Evolutionary conservation across 23 red algal genomes (phyloP).

Genomic region (Chondrus crispus): DNA sequence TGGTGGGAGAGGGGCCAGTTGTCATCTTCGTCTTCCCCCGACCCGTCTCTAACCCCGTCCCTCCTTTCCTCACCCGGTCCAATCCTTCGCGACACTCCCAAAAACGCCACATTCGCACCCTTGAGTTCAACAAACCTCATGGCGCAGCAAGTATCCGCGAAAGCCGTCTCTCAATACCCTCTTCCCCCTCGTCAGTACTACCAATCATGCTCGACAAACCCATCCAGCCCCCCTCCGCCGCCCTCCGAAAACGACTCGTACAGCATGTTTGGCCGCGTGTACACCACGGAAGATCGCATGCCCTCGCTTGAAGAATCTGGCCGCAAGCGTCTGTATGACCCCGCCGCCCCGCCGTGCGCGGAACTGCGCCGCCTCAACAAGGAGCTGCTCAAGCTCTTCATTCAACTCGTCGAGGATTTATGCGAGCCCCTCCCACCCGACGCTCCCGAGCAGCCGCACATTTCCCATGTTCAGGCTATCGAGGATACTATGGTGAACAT

Average conservation of each 20-base stretch:
- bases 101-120: too few relatives aligned
- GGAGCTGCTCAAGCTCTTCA: constrained; percentile 31
- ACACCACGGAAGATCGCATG: constrained; percentile 24
- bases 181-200: constrained; percentile 57
- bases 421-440: constrained; percentile 34
- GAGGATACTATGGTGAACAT: constrained; percentile 53
- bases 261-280: constrained; percentile 47
- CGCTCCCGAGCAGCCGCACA: neutral
- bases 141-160: neutral
- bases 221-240: constrained; percentile 9
- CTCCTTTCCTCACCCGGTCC: too few relatives aligned
- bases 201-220: constrained; percentile 23
- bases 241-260: constrained; percentile 38
- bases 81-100: too few relatives aligned
- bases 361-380: constrained; percentile 39
- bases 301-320: constrained; percentile 31
- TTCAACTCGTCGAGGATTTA: constrained; percentile 22
- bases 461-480: neutral
- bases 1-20: too few relatives aligned
- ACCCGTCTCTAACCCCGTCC: too few relatives aligned
- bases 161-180: constrained; percentile 52
- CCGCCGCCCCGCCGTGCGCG: neutral
- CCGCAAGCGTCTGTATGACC: constrained; percentile 37
- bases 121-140: too few relatives aligned
- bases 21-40: too few relatives aligned